Base-by-base conservation (phyloP, 2,329 filamentous ascomycete species). In the Tolypocladium pustulatum region DNA sequence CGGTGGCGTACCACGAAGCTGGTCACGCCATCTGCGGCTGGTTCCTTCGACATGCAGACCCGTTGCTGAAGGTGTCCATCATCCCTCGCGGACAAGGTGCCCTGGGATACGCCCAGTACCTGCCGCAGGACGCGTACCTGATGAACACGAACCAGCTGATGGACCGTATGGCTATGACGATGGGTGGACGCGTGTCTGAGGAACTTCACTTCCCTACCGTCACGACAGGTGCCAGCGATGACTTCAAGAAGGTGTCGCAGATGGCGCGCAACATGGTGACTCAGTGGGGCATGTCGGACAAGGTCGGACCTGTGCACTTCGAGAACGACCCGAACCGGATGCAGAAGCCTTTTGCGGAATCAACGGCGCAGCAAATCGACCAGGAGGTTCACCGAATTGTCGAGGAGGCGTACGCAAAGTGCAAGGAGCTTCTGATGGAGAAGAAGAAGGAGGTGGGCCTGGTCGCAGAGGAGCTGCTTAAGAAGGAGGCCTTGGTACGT, bases 131-230 rank as follows among this genome's bases (percentile, higher is more conserved):
- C 70, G 91, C 90, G 10, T 97, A 97, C 73, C 83, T 99, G 63
- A 94, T 99, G 92, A 96, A 88, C 69, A 87, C 90, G 63, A 87
- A 92, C 71, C 94, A 99, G 76, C 81, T 99, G 49, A 96, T 97
- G 90, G 94, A 99, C 73, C 91, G 94, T 66, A 99, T 99, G 94
- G 94, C 94, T 63, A 99, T 99, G 94, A 97, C 93, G 2, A 86
- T 99, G 58, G 94, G 92, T 66, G 94, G 94, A 1, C 91, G 94
- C 64, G 89, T 99, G 30, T 94, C 89, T 25, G 94, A 99, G 76
- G 94, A 99, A 74, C 78, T 99, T 9, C 93, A 99, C 76, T 99
- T 99, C 75, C 88, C 94, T 38, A 96, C 91, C 0, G 94, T 99
- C 25, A 99, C 94, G 1, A 94, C 90, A 54, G 94, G 94, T 59